phyloP scores from a whole-genome alignment of 1,284 basidiomycete genomes.

The Phenoliferia sp. region DNA sequence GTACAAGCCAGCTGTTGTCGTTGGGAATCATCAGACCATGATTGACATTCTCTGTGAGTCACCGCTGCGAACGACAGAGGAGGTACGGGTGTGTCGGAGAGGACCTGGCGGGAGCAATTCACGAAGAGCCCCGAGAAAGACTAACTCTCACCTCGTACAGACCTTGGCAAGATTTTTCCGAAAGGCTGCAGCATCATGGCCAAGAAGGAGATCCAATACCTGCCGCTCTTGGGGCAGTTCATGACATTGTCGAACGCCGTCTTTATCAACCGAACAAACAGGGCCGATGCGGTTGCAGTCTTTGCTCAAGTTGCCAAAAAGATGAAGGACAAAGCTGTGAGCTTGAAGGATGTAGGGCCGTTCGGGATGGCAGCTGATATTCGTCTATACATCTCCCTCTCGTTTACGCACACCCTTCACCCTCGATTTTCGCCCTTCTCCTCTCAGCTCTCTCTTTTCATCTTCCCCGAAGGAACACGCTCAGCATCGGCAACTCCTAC shows the following conservation, averaged over 20 bases:
- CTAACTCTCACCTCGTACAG: slow-evolving; percentile 4
- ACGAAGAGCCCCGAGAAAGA: not conserved
- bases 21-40: slow-evolving; percentile 91
- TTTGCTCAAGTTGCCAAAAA: slow-evolving; percentile 64
- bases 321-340: slow-evolving; percentile 63
- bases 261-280: slow-evolving; percentile 79
- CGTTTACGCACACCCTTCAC: not conserved
- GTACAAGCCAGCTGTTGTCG: slow-evolving; percentile 64
- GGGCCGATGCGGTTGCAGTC: slow-evolving; percentile 65
- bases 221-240: slow-evolving; percentile 80
- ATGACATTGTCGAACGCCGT: slow-evolving; percentile 86
- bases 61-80: not conserved
- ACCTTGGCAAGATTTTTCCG: slow-evolving; percentile 83
- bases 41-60: slow-evolving; percentile 63
- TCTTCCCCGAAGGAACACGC: slow-evolving; percentile 91
- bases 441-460: slow-evolving; percentile 67
- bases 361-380: not conserved
- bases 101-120: not conserved
- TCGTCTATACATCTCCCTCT: too few relatives aligned
- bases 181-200: slow-evolving; percentile 81
- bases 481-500: slow-evolving; percentile 60
- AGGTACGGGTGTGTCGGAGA: not conserved
- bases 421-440: too few relatives aligned
- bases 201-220: slow-evolving; percentile 83
- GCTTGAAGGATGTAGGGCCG: too few relatives aligned